Evolutionary conservation across 176 grass and related monocot genomes (phyloP), one percentile per base, ranked within the genome.

Genomic region (Phoenix roebelenii): DNA sequence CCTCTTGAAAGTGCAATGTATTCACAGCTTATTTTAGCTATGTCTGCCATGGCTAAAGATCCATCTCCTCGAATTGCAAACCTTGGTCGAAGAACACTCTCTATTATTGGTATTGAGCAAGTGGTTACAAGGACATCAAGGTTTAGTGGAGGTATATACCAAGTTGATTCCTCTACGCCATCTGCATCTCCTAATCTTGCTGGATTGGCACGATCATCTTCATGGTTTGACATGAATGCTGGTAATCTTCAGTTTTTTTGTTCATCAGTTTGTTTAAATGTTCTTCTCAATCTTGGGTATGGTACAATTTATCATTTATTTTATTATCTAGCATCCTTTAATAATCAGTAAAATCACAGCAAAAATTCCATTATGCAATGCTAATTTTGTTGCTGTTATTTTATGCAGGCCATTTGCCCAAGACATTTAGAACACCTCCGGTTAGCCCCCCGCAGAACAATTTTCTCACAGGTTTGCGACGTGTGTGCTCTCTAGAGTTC

Each of bases 151-250:
- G 65, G 78, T 72, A 49, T 77, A 69, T 74, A 82, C 28, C 55
- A 22, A 58, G 81, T 78, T 62, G 87, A 97, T 57, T 69, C 72
- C 55, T 91, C 87, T 44, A 70, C 76, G 23, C 76, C 79, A 58
- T 74, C 77, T 70, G 63, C 65, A 35, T 15, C 78, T 57, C 79
- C 76, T 58, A 88, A 85, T 63, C 77, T 83, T 70, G 15, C 63
- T 44, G 91, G 80, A 69, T 82, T 96, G 74, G 69, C 86, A 54
- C 87, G 93, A 1, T 97, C 93, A 59, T 91, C 87, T 54, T 97
- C 93, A 23, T 97, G 84, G 93, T 91, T 88, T 73, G 93, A 97
- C 57, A 88, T 92, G 81, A 85, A 97, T 77, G 79, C 91, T 76
- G 81, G 87, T 96, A 87, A 23, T 58, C 74, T 57, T 18, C 72